Conservation (phyloP, 768 basidiomycete species). For the Auriculariales sp. region DNA sequence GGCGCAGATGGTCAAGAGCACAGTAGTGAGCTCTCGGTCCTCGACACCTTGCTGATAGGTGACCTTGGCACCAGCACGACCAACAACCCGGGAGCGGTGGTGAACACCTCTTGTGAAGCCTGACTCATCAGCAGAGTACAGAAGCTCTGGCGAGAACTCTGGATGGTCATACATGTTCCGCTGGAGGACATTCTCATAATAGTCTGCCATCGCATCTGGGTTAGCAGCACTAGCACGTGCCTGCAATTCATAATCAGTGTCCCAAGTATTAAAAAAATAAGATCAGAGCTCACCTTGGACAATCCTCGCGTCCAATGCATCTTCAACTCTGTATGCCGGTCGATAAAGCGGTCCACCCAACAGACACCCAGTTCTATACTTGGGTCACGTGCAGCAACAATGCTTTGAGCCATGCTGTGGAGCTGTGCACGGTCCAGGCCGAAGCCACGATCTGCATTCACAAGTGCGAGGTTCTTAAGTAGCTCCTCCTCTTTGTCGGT, state of each 20-base stretch:
- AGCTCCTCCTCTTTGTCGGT: not conserved
- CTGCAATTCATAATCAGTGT: too few relatives aligned
- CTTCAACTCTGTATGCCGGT: not conserved
- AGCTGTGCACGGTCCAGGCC: not conserved
- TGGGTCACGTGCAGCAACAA: not conserved
- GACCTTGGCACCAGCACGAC: not conserved
- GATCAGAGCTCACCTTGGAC: too few relatives aligned
- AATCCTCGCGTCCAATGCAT: not conserved
- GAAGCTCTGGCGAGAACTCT: not conserved
- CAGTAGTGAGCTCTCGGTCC: conserved; percentile 6
- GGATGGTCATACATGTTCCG: not conserved
- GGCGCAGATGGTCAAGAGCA: conserved; percentile 11
- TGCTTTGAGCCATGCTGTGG: not conserved
- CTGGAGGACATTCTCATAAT: not conserved
- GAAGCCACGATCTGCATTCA: not conserved
- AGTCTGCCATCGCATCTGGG: not conserved
- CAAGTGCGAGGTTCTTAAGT: not conserved
- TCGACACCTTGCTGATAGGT: conserved; percentile 2
- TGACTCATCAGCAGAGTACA: not conserved
- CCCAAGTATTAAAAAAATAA: too few relatives aligned
- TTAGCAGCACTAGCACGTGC: not conserved
- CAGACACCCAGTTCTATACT: not conserved
- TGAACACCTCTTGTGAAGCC: not conserved
- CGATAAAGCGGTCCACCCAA: not conserved
- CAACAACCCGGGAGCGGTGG: not conserved